phyloP scores from a whole-genome alignment of 148 eudicot genomes.

The Rhododendron griersonianum region DNA sequence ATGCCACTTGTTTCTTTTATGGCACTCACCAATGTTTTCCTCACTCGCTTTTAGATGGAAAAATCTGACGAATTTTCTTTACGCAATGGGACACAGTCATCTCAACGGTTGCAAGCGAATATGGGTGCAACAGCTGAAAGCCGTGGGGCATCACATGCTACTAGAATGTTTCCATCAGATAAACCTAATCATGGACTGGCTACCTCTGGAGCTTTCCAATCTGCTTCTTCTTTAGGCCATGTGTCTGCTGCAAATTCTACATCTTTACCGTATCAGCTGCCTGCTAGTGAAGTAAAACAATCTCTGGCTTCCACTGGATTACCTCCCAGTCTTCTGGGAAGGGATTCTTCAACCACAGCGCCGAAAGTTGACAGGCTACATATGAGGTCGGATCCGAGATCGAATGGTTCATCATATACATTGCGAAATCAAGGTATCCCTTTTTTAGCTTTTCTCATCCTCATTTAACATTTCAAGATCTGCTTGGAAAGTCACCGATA shows the following conservation, averaged over 20 bases:
- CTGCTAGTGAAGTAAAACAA: constrained; percentile 44
- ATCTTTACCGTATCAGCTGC: constrained; percentile 50
- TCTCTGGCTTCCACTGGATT: constrained; percentile 34
- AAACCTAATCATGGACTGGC: constrained; percentile 42
- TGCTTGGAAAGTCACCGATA: background rate
- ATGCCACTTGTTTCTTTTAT: background rate
- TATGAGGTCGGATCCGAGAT: constrained; percentile 49
- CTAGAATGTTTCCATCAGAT: constrained; percentile 41
- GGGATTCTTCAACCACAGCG: constrained; percentile 31
- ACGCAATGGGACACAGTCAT: constrained; percentile 39
- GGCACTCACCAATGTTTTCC: background rate
- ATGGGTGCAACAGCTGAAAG: constrained; percentile 38
- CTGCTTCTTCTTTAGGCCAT: constrained; percentile 40
- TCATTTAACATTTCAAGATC: background rate
- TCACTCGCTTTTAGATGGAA: constrained; percentile 56
- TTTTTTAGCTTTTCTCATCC: background rate
- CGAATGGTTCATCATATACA: constrained; percentile 43
- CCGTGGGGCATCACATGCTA: constrained; percentile 32
- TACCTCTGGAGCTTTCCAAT: constrained; percentile 43
- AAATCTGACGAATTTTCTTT: constrained; percentile 53
- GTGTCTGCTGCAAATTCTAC: constrained; percentile 43
- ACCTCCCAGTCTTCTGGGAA: constrained; percentile 41
- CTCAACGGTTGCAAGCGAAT: constrained; percentile 45
- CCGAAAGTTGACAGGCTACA: constrained; percentile 54
- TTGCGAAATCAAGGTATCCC: constrained; percentile 60